These are phyloP conservation scores for Hypericum perforatum DNA, from an alignment of 345 rosid genomes.

Conservation along the genomic window DNA sequence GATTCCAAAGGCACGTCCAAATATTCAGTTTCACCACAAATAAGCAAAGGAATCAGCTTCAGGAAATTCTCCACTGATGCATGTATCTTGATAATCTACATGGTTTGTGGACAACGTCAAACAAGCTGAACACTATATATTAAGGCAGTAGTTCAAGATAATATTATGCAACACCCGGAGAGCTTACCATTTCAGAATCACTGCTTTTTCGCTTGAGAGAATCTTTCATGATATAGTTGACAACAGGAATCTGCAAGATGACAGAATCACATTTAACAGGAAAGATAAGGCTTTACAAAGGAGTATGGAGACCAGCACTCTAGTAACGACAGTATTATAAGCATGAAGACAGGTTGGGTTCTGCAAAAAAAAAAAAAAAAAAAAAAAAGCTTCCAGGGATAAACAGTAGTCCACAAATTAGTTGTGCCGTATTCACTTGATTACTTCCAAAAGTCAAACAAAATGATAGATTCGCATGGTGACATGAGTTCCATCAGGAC, in stretches of 20 bases:
- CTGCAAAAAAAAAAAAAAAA: slow-evolving; percentile 1
- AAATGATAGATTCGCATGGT: too few species aligned
- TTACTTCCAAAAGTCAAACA: too few species aligned
- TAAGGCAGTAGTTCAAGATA: neutral
- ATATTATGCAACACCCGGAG: neutral
- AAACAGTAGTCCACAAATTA: too few species aligned
- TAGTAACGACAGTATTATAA: too few species aligned
- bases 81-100: slow-evolving; percentile 64
- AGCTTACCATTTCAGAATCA: slow-evolving; percentile 65
- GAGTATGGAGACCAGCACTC: too few species aligned
- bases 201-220: slow-evolving; percentile 80
- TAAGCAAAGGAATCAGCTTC: slow-evolving; percentile 49
- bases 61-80: slow-evolving; percentile 43
- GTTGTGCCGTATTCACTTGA: too few species aligned
- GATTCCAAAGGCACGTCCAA: slow-evolving; percentile 39
- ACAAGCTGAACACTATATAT: slow-evolving; percentile 5
- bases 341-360: slow-evolving; percentile 8
- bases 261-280: too few species aligned
- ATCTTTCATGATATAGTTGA: slow-evolving; percentile 58
- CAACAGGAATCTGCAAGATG: slow-evolving; percentile 45
- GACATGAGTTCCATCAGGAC: too few species aligned
- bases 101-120: neutral
- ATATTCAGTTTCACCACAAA: slow-evolving; percentile 39
- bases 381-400: neutral
- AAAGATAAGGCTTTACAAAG: too few species aligned